Evolutionary conservation across 768 basidiomycete species (phyloP), one percentile per base, ranked within the genome.

Genomic region (Mycena kentingensis): DNA sequence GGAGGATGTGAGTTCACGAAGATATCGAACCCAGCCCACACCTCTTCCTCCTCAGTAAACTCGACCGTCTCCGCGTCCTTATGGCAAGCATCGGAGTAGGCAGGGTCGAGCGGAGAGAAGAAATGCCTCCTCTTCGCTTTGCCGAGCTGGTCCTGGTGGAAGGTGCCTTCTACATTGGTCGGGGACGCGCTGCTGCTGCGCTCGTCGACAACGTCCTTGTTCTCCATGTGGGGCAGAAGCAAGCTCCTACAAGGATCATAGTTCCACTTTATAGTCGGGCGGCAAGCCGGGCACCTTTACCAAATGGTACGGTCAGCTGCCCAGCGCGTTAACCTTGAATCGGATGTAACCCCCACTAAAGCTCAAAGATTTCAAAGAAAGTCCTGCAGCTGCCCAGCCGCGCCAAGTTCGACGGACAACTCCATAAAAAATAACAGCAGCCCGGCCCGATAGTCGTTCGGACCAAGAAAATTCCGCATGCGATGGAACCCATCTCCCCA

Each of bases 31-130:
- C 15, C 5, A 43, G 25, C 11, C 41, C 55, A 12, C 46, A 79
- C 78, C 69, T 81, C 79, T 61, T 82, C 79, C 16, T 70, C 77
- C n/a, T 69, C 65, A 1, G 74, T 76, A 56, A 70, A 83, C 46
- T 75, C 73, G 2, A 83, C 77, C 3, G 54, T 60, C 35, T 74
- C 74, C 2, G 81, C 81, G 61, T 82, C 80, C 4, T 55, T 66
- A 55, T 82, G 69, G 7, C 82, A 78, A 8, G 80, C 81, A 5
- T 78, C 75, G 4, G 81, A 78, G 34, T 73, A 72, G 0, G 65
- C 56, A 18, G 69, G 58, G 51, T 82, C 79, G 18, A 82, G 64
- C 8, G 74, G 69, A 2, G 73, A 70, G 60, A 82, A 82, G 62
- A 82, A 78, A 45, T 75, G 64, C 43, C 74, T 77, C 62, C 78